Percentiles rank a stretch among this genome's conserved stretches.
Evolutionary conservation across 164 flowering plant genomes (phyloP).

Genomic region (Tetracentron sinense): DNA sequence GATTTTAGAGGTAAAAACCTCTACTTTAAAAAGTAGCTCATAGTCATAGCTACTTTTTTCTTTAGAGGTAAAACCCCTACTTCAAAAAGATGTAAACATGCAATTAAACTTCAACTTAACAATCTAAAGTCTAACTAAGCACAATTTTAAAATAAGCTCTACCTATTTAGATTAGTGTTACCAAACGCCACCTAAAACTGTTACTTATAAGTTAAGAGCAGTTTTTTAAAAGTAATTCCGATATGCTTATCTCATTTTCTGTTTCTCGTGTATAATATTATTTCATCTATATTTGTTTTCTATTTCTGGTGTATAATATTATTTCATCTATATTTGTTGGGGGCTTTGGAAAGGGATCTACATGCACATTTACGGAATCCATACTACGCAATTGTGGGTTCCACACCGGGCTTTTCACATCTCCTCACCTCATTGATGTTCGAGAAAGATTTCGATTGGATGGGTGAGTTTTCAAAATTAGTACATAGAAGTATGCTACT

Average conservation of each 20-base stretch:
- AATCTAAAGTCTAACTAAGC: too few species aligned
- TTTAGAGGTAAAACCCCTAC: too few species aligned
- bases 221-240: too few species aligned
- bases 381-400: constrained; percentile 92
- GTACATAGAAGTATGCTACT: background rate
- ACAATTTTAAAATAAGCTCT: too few species aligned
- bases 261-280: background rate
- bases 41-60: too few species aligned
- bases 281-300: background rate
- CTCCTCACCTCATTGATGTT: constrained; percentile 96
- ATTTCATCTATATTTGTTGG: constrained; percentile 1
- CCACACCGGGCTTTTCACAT: constrained; percentile 91
- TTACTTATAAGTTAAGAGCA: too few species aligned
- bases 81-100: too few species aligned
- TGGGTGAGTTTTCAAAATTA: constrained; percentile 63
- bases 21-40: too few species aligned
- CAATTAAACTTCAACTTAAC: too few species aligned
- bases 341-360: constrained; percentile 69
- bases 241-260: background rate
- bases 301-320: background rate
- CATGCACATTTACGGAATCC: constrained; percentile 85
- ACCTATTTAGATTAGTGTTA: too few species aligned
- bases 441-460: constrained; percentile 91
- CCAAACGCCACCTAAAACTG: too few species aligned
- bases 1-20: too few species aligned